Evolutionary conservation across 2,329 filamentous ascomycete genomes (phyloP).

Genomic region (Talaromyces marneffei): DNA sequence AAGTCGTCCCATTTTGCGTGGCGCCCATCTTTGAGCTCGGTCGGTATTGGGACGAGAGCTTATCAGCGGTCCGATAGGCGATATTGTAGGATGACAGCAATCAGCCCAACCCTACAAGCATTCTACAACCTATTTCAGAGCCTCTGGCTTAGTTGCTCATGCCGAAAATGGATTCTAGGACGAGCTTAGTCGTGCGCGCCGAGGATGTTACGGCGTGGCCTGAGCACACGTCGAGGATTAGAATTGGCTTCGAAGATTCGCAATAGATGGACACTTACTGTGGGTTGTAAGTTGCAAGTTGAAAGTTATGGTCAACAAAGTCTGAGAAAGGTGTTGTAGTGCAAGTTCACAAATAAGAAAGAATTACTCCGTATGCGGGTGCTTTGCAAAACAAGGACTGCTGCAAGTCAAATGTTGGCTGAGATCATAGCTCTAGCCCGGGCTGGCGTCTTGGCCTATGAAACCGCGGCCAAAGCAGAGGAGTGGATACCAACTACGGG

Average conservation of each 20-base stretch:
- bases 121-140: background rate
- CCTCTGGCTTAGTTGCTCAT: slow-evolving; percentile 2
- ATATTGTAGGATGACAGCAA: background rate
- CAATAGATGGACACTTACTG: background rate
- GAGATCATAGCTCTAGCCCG: slow-evolving; percentile 16
- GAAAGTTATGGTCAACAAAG: background rate
- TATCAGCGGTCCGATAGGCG: background rate
- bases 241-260: background rate
- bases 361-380: background rate
- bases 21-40: slow-evolving; percentile 21
- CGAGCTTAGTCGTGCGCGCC: slow-evolving; percentile 3
- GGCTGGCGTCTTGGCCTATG: background rate
- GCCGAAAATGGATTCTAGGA: background rate
- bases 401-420: slow-evolving; percentile 5
- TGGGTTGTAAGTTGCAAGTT: background rate
- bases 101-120: background rate
- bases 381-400: background rate
- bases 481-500: background rate
- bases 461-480: background rate
- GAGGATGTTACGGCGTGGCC: slow-evolving; percentile 6
- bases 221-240: background rate
- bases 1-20: slow-evolving; percentile 24
- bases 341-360: background rate
- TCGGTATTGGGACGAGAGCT: background rate
- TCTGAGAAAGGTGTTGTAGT: background rate